Conservation (phyloP, 805 yeast genomes). For the Ogataea degrootiae region DNA sequence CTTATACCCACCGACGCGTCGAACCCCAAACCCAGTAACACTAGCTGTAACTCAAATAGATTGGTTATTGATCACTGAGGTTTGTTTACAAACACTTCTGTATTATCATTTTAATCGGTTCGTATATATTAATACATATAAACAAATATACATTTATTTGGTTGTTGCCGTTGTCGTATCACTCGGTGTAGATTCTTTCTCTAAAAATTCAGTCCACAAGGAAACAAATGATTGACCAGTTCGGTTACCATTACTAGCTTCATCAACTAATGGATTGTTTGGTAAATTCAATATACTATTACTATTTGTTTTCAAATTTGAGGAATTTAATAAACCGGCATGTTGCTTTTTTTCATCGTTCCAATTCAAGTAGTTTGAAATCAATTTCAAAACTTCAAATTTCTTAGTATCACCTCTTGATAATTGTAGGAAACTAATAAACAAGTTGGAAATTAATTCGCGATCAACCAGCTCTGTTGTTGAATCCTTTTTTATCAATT, state of each 20-base stretch:
- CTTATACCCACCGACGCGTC: no score
- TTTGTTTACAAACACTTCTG: neutral
- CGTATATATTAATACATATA: neutral
- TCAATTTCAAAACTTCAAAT: constrained; percentile 83
- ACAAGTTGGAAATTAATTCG: constrained; percentile 80
- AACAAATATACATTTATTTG: neutral
- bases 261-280: constrained; percentile 18
- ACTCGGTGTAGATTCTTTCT: constrained; percentile 54
- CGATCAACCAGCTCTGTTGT: constrained; percentile 77
- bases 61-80: no score
- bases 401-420: constrained; percentile 94
- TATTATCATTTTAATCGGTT: neutral
- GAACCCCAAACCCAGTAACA: no score
- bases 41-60: no score
- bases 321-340: constrained; percentile 55
- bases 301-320: constrained; percentile 20
- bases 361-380: constrained; percentile 84
- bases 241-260: constrained; percentile 23
- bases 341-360: constrained; percentile 71
- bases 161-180: neutral
- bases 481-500: constrained; percentile 73
- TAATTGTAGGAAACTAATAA: constrained; percentile 77
- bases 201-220: constrained; percentile 75
- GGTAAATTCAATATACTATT: constrained; percentile 30
- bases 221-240: constrained; percentile 49